Conservation (phyloP, 2,329 filamentous ascomycete genomes). For the Talaromyces sp. region DNA sequence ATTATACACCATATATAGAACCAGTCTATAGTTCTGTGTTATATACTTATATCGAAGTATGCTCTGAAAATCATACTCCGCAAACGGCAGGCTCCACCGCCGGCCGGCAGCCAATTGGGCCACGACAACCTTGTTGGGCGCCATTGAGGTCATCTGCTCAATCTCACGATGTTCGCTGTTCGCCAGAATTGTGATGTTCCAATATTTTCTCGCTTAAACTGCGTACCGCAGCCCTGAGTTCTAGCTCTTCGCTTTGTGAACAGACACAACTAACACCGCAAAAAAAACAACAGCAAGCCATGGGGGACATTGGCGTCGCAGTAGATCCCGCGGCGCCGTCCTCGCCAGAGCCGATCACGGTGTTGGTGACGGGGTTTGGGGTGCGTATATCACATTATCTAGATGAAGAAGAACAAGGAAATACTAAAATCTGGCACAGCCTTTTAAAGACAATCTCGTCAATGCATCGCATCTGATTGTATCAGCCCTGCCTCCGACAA, state of each 20-base stretch:
- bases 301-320: slow-evolving; percentile 28
- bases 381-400: slow-evolving; percentile 17
- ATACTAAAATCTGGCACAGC: slow-evolving; percentile 43
- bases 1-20: not conserved
- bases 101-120: not conserved
- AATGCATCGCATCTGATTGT: slow-evolving; percentile 83
- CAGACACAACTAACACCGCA: not conserved
- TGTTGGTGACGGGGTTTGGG: slow-evolving; percentile 33
- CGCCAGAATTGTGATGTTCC: not conserved
- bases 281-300: slow-evolving; percentile 8
- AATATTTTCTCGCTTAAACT: not conserved
- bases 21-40: no score
- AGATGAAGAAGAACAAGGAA: not conserved
- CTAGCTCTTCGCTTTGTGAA: not conserved
- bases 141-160: not conserved
- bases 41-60: no score
- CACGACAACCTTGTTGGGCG: not conserved
- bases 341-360: slow-evolving; percentile 24
- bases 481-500: slow-evolving; percentile 58
- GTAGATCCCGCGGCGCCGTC: slow-evolving; percentile 13
- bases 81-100: not conserved
- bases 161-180: not conserved
- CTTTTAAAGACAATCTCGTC: slow-evolving; percentile 66
- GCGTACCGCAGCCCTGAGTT: not conserved
- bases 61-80: not conserved